phyloP scores from a whole-genome alignment of 169 alveolate species.

The Plasmodium fragile region DNA sequence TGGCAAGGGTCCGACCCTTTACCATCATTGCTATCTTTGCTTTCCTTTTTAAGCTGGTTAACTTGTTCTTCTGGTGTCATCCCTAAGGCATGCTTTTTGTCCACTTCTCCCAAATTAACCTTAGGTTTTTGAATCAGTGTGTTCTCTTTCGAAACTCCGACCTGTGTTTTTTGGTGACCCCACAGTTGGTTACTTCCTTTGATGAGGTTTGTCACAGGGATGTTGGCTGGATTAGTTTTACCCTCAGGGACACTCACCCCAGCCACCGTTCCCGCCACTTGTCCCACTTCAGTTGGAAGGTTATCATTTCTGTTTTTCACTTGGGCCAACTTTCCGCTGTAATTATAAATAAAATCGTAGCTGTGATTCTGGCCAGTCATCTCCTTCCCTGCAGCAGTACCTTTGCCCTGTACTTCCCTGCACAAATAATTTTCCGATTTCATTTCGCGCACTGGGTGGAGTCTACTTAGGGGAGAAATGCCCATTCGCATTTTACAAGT shows the following conservation, averaged over 20 bases:
- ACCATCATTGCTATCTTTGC: neutral
- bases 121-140: neutral
- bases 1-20: neutral
- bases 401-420: neutral
- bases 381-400: neutral
- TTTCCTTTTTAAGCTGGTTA: neutral
- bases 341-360: neutral
- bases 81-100: neutral
- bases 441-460: neutral
- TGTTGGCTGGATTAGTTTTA: neutral
- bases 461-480: neutral
- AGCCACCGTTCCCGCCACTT: neutral
- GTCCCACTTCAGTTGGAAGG: neutral
- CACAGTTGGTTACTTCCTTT: slow-evolving; percentile 1
- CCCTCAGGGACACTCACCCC: neutral
- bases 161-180: neutral
- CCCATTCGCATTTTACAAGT: neutral
- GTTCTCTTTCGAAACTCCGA: neutral
- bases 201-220: neutral
- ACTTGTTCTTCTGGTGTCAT: neutral
- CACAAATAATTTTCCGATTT: neutral
- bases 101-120: neutral
- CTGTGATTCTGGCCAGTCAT: neutral
- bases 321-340: neutral
- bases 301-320: neutral